Evolutionary conservation across 495 filamentous ascomycete species (phyloP).

Genomic region (Chaetomium fimeti): DNA sequence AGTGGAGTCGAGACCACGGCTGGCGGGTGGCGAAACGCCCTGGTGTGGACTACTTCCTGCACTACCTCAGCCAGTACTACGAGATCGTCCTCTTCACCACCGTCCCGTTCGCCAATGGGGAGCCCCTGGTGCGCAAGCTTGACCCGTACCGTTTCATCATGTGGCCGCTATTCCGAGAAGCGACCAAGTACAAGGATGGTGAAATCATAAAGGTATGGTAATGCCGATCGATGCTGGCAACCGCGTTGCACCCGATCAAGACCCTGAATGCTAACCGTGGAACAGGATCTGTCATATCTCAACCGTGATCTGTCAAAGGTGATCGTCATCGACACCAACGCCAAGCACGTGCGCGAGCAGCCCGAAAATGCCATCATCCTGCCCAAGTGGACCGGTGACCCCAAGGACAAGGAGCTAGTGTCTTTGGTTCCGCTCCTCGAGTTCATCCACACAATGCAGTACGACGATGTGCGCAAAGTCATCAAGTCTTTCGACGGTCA

Average conservation of each 20-base stretch:
- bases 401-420: conserved; percentile 79
- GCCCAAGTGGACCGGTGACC: conserved; percentile 81
- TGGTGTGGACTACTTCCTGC: conserved; percentile 94
- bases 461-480: conserved; percentile 76
- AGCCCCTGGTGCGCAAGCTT: conserved; percentile 85
- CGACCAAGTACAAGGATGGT: conserved; percentile 89
- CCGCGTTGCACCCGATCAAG: conserved; percentile 2
- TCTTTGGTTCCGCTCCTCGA: conserved; percentile 92
- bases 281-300: conserved; percentile 87
- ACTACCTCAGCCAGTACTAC: conserved; percentile 95
- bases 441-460: conserved; percentile 91
- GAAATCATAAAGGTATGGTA: conserved; percentile 85
- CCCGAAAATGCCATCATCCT: conserved; percentile 93
- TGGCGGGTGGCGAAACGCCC: conserved; percentile 96
- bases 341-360: conserved; percentile 75
- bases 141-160: conserved; percentile 96
- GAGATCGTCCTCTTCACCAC: conserved; percentile 94
- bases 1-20: conserved; percentile 90
- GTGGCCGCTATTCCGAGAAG: conserved; percentile 92
- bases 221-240: not conserved
- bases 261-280: conserved; percentile 9
- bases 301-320: conserved; percentile 94
- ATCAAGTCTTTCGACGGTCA: conserved; percentile 85
- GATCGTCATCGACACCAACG: conserved; percentile 84
- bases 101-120: conserved; percentile 74